phyloP scores from a whole-genome alignment of 1,139 yeast species.

The Debaryomyces nepalensis region DNA sequence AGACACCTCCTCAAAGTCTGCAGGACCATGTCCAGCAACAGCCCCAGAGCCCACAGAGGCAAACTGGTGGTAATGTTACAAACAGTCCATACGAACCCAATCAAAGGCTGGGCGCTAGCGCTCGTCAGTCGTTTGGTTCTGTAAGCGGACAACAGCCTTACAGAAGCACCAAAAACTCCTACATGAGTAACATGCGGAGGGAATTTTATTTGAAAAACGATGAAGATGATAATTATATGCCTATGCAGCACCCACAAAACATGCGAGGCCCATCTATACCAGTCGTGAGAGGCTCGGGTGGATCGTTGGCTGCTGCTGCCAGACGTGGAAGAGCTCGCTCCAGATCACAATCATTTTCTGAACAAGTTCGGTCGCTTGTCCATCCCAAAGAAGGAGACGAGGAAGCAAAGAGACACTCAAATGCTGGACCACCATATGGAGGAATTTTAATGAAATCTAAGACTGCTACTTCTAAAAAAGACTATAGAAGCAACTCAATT shows the following conservation, averaged over 20 bases:
- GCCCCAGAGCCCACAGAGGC: not conserved
- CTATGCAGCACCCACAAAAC: not conserved
- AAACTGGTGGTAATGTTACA: not conserved
- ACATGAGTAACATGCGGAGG: constrained; percentile 20
- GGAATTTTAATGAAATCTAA: constrained; percentile 19
- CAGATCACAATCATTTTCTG: constrained; percentile 39
- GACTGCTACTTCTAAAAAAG: constrained; percentile 14
- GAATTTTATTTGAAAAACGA: constrained; percentile 34
- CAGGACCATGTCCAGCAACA: not conserved
- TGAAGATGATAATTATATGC: constrained; percentile 23
- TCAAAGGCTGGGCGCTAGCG: not conserved
- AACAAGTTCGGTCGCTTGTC: constrained; percentile 34
- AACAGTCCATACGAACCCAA: too few species aligned
- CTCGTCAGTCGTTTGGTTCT: not conserved
- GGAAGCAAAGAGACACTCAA: not conserved
- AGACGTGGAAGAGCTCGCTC: constrained; percentile 26
- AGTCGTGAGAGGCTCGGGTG: constrained; percentile 9
- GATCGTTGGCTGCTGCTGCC: constrained; percentile 17
- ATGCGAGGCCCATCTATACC: constrained; percentile 8
- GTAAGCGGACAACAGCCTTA: constrained; percentile 3
- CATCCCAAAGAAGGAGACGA: constrained; percentile 26
- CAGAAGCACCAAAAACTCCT: constrained; percentile 13
- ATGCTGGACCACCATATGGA: constrained; percentile 12
- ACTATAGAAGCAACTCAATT: constrained; percentile 22
- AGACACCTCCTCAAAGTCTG: not conserved